Base-by-base conservation (phyloP, 1,284 basidiomycete genomes). In the Athelia sp. region DNA sequence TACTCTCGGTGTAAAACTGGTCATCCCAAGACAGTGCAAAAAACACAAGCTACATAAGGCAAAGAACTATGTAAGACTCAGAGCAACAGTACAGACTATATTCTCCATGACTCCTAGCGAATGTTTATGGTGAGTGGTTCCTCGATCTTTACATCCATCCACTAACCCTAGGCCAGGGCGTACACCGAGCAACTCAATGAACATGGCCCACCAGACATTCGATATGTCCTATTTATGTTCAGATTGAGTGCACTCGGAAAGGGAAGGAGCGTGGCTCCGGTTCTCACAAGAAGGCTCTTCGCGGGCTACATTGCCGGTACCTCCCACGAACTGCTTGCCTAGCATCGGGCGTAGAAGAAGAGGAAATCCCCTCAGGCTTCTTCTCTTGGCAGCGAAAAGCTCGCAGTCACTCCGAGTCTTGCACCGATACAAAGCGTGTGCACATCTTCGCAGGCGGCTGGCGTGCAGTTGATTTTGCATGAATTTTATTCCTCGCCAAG, bases 51-150 rank as follows among this genome's bases (percentile, higher is more conserved):
- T 24, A 52, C 45, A 29, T 52, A 52, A 53, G 13, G 53, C 52
- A 23, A 63, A 69, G 46, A 65, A 64, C 50, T 56, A 61, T 17
- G 67, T 72, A 26, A 70, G 68, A 55, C 61, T 68, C 52, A 69
- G 60, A 38, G 66, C 70, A 17, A 67, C 68, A 61, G 23, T 61
- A 4, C 71, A 73, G 51, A 68, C 69, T 8, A 44, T 69, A 4
- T 52, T 72, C 31, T 70, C 68, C 4, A 69, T 71, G 66, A 54
- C 53, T 14, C 53, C 71, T 38, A 72, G 70, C 0, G 47, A 70
- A 9, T 69, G 66, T 35, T 63, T 70, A 56, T 73, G 70, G 70
- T 71, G 53, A 22, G 62, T 50, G 4, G 38, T 45, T 31, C 40
- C 43, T 23, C 38, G 4, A 13, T 38, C 21, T 34, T 35, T 17